Evolutionary conservation across 2,329 filamentous ascomycete species (phyloP).

Genomic region (Emmonsiellopsis sp.): DNA sequence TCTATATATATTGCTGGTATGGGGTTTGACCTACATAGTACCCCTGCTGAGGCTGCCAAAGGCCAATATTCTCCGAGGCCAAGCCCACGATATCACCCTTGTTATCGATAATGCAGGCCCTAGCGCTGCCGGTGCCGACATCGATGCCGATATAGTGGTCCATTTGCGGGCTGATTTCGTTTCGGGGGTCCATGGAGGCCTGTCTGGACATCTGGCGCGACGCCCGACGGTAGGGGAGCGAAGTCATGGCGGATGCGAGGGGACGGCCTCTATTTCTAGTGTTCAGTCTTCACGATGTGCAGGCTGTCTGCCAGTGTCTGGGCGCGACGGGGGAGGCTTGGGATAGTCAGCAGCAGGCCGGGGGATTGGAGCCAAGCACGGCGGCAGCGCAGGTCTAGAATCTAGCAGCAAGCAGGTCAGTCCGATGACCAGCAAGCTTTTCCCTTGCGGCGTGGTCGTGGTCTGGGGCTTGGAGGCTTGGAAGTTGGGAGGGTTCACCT

Average conservation of each 20-base stretch:
- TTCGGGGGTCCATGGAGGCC: slow-evolving; percentile 39
- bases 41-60: slow-evolving; percentile 68
- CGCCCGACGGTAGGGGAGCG: slow-evolving; percentile 25
- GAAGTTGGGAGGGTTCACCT: neutral
- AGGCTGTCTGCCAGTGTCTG: neutral
- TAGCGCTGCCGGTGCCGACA: slow-evolving; percentile 89
- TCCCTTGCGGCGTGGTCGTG: neutral
- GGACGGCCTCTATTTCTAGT: neutral
- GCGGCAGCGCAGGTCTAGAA: neutral
- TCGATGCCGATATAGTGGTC: slow-evolving; percentile 77
- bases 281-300: too few relatives aligned
- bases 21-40: slow-evolving; percentile 57
- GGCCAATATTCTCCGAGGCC: slow-evolving; percentile 65
- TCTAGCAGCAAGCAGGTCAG: neutral
- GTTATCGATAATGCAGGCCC: slow-evolving; percentile 90
- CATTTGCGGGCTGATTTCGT: slow-evolving; percentile 48
- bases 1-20: neutral
- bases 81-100: slow-evolving; percentile 74
- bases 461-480: neutral
- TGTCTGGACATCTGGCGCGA: slow-evolving; percentile 27
- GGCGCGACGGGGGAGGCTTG: slow-evolving; percentile 1
- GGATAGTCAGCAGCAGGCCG: neutral
- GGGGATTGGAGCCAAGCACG: neutral
- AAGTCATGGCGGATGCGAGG: slow-evolving; percentile 18
- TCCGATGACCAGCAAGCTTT: neutral